Base-by-base conservation (phyloP, 805 yeast species). In the Candida orba region DNA sequence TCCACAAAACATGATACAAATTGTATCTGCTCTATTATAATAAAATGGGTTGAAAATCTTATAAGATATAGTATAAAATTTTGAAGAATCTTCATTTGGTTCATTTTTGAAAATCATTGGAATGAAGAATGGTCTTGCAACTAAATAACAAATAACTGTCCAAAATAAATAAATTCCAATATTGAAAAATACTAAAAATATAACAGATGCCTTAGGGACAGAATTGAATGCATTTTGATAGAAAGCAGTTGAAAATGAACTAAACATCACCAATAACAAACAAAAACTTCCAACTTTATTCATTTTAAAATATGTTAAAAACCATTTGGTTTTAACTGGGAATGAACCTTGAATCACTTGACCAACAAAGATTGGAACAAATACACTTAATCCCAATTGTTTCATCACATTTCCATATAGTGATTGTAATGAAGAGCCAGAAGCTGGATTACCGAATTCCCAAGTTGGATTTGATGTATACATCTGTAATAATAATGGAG, bases 281-380 rank as follows among this genome's bases (percentile, higher is more conserved):
- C 87, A 84, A 56, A 86, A 75, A 1, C 89, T 75, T 2, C 95
- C 91, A 33, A 89, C 78, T 60, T 89, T 87, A 52, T 71, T 72
- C 45, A 87, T 65, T 49, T 71, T 73, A 58, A 80, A 78, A 10
- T 73, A 79, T 3, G 75, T 64, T 34, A 79, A 60, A 29, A 71
- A 65, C 79, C 81, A 79, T 52, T 78, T 75, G 3, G 78, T 76
- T 58, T 80, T 81, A 39, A 69, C 71, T 0, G 93, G 89, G 46
- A 76, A 73, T 3, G 84, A 29, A 56, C 84, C 81, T 59, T 86
- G 95, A 15, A 84, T 55, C 12, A 82, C 78, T 62, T 89, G 96
- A 1, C 96, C 96, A n/a, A 88, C 89, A 58, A 84, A 81, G 18
- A 87, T 62, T 0, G 96, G 96, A 9, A 88, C 77, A 60, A 89